These are phyloP conservation scores for Aspergillus aculeatus DNA, from an alignment of 2,329 filamentous ascomycete genomes.

Conservation along the genomic window DNA sequence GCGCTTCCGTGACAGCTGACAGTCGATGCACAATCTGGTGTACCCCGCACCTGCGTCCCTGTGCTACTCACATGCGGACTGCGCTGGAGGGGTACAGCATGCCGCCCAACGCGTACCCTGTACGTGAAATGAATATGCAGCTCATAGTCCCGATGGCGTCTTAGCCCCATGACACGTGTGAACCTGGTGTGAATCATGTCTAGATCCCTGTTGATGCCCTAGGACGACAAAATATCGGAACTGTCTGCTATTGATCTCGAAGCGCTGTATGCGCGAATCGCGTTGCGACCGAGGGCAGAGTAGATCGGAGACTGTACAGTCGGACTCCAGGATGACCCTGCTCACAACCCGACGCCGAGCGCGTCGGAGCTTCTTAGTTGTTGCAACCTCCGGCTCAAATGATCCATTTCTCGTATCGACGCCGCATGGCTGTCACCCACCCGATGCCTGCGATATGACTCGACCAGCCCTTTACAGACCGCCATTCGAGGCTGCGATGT, in stretches of 20 bases:
- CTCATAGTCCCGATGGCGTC: not conserved
- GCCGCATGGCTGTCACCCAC: not conserved
- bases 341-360: not conserved
- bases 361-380: not conserved
- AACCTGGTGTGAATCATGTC: not conserved
- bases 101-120: not conserved
- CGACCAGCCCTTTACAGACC: not conserved
- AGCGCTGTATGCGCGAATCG: not conserved
- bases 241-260: not conserved
- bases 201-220: not conserved
- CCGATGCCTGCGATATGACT: not conserved
- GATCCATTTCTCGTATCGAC: not conserved
- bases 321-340: not conserved
- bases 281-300: not conserved
- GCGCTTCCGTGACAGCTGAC: slow-evolving; percentile 1
- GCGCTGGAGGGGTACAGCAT: not conserved
- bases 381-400: not conserved
- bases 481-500: not conserved
- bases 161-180: slow-evolving; percentile 4
- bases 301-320: not conserved
- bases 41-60: slow-evolving; percentile 3
- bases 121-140: not conserved
- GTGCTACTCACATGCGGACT: not conserved
- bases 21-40: not conserved
- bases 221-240: not conserved